Evolutionary conservation across 257 asterid genomes (phyloP).

Genomic region (Solanum pinnatisectum): DNA sequence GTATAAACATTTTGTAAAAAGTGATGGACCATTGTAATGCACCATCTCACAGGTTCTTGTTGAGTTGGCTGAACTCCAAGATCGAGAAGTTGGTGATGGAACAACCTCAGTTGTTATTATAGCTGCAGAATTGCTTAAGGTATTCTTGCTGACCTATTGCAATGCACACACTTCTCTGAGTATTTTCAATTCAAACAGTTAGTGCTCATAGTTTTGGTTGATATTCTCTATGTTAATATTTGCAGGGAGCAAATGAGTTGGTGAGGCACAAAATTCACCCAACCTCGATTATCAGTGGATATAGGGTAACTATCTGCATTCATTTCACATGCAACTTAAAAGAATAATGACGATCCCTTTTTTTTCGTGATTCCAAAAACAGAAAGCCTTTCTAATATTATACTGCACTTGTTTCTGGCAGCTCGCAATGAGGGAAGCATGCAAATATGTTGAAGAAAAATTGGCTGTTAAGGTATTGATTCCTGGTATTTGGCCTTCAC

Average conservation of each 20-base stretch:
- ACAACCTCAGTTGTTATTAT: constrained; percentile 93
- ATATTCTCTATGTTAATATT: constrained; percentile 4
- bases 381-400: not conserved
- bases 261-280: constrained; percentile 95
- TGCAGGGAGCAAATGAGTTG: constrained; percentile 93
- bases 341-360: not conserved
- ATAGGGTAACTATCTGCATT: constrained; percentile 43
- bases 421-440: constrained; percentile 99
- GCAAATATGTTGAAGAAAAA: constrained; percentile 92
- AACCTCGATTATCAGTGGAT: constrained; percentile 93
- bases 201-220: not conserved
- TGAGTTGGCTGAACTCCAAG: constrained; percentile 98
- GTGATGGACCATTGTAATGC: not conserved
- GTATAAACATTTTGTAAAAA: not conserved
- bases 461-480: constrained; percentile 67
- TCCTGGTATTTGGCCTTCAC: not conserved
- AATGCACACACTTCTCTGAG: not conserved
- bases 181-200: not conserved
- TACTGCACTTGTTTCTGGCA: constrained; percentile 23
- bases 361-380: not conserved
- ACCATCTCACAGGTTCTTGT: constrained; percentile 64
- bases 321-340: not conserved
- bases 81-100: constrained; percentile 98
- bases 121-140: constrained; percentile 98
- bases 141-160: constrained; percentile 6